These are phyloP conservation scores for Metrosideros polymorpha DNA, from an alignment of 441 rosid genomes.

Conservation along the genomic window DNA sequence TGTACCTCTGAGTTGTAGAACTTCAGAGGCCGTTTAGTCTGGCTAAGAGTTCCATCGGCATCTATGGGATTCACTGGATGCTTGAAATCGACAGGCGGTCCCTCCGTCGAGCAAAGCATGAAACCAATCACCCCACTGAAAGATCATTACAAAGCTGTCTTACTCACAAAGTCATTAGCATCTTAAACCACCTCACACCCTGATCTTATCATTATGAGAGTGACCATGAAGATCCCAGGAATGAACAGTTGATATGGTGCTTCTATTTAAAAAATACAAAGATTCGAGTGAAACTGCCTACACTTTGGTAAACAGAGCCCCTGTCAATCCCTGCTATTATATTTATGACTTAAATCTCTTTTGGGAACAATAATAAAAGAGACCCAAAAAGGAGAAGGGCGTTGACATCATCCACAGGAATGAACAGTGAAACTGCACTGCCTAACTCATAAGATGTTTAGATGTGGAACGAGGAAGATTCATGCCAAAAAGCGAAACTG, in stretches of 20 bases:
- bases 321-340: not conserved
- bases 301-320: not conserved
- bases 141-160: not conserved
- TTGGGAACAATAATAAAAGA: not conserved
- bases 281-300: not conserved
- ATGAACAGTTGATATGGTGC: not conserved
- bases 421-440: not conserved
- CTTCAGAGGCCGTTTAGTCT: constrained; percentile 47
- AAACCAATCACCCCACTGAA: constrained; percentile 89
- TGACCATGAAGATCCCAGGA: not conserved
- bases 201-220: not conserved
- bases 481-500: not conserved
- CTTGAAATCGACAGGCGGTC: constrained; percentile 84
- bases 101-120: constrained; percentile 94
- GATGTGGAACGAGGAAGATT: not conserved
- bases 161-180: not conserved
- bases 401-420: not conserved
- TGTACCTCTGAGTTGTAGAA: constrained; percentile 81
- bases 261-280: not conserved
- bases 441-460: not conserved
- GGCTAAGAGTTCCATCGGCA: constrained; percentile 19
- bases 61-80: constrained; percentile 70
- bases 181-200: not conserved
- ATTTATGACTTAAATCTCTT: not conserved
- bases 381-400: not conserved